These are phyloP conservation scores for Cercospora nicotianae DNA, from an alignment of 2,329 filamentous ascomycete species.

Conservation along the genomic window DNA sequence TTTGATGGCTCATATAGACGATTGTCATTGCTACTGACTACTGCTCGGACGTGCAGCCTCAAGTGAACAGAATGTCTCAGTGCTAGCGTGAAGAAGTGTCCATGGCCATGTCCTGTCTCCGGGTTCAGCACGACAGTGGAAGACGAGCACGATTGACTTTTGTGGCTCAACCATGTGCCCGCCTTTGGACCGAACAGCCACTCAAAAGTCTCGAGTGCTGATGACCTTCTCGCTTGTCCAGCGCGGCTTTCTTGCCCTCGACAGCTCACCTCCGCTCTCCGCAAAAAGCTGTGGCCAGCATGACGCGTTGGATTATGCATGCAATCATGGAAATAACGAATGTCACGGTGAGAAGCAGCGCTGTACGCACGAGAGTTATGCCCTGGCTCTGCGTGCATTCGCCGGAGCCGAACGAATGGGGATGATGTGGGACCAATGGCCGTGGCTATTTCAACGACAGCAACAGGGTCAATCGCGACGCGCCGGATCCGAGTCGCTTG, in stretches of 20 bases:
- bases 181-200: slow-evolving; percentile 11
- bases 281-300: not conserved
- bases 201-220: not conserved
- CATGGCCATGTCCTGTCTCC: not conserved
- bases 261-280: slow-evolving; percentile 2
- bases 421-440: not conserved
- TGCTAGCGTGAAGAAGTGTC: not conserved
- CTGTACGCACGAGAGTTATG: not conserved
- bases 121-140: not conserved
- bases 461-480: not conserved
- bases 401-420: not conserved
- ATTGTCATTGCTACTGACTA: not conserved
- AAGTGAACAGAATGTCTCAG: not conserved
- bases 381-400: not conserved
- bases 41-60: not conserved
- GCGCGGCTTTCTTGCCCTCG: not conserved
- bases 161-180: slow-evolving; percentile 11
- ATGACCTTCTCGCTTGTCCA: not conserved
- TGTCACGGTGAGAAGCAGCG: not conserved
- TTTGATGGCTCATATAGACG: not conserved
- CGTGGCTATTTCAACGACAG: not conserved
- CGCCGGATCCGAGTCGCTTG: slow-evolving; percentile 8
- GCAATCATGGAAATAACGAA: not conserved
- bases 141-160: slow-evolving; percentile 11
- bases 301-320: slow-evolving; percentile 5